Conservation (phyloP, 139 green algal species). For the Chlamydomonas sp. region DNA sequence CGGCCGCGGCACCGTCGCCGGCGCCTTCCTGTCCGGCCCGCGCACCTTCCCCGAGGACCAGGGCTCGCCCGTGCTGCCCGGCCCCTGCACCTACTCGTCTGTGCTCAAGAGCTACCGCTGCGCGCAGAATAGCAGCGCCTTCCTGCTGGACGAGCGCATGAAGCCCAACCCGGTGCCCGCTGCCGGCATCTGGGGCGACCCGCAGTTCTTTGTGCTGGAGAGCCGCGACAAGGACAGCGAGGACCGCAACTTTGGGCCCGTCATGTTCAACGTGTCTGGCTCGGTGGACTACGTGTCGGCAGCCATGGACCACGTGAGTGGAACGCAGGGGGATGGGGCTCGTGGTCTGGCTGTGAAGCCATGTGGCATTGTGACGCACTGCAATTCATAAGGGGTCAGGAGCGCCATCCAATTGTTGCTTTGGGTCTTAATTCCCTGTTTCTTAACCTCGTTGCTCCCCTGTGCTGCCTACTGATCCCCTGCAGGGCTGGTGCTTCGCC, state of each 20-base stretch:
- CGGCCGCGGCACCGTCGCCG: neutral
- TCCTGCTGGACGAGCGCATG: slow-evolving; percentile 24
- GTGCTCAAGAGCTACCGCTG: slow-evolving; percentile 47
- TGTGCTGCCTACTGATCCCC: no score
- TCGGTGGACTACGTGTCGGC: slow-evolving; percentile 44
- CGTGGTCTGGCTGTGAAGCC: neutral
- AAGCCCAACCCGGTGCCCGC: slow-evolving; percentile 43
- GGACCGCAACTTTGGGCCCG: slow-evolving; percentile 65
- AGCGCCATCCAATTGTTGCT: no score
- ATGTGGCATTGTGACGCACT: neutral
- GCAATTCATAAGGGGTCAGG: neutral
- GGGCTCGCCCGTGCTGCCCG: slow-evolving; percentile 45
- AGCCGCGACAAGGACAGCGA: slow-evolving; percentile 63
- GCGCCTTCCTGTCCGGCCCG: neutral
- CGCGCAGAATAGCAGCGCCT: slow-evolving; percentile 1
- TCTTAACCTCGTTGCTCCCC: no score
- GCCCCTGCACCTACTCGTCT: slow-evolving; percentile 47
- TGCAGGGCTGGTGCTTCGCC: slow-evolving; percentile 72
- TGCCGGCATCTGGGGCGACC: slow-evolving; percentile 57
- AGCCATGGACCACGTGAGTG: slow-evolving; percentile 22
- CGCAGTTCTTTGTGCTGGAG: slow-evolving; percentile 66
- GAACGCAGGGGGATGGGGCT: no score
- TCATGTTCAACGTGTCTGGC: slow-evolving; percentile 48
- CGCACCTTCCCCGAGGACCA: slow-evolving; percentile 40
- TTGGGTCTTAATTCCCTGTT: no score